A percentile compares a stretch with the other conserved stretches of the same genome.
These are phyloP conservation scores for Salix caprea DNA, from an alignment of 345 rosid genomes.

Conservation along the genomic window DNA sequence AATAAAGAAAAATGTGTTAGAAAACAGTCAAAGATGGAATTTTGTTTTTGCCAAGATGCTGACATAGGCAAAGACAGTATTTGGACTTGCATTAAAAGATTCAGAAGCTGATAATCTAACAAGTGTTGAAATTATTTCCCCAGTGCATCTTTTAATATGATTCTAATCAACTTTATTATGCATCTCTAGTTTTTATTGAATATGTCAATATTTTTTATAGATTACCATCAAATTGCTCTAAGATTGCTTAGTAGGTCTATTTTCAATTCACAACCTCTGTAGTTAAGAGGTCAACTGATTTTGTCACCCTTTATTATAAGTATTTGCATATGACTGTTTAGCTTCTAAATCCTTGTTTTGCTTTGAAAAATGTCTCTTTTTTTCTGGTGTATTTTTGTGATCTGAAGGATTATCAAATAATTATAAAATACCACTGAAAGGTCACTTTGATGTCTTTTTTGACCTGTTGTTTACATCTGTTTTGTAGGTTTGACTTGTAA, in stretches of 20 bases:
- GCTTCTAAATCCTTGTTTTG: background rate
- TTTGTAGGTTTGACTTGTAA: background rate
- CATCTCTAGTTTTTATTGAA: no score
- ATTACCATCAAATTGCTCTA: no score
- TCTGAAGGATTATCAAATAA: no score
- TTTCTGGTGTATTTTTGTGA: background rate
- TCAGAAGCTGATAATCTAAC: no score
- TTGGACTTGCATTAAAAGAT: no score
- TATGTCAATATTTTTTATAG: no score
- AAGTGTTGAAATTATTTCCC: no score
- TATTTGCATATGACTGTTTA: background rate
- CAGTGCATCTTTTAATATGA: no score
- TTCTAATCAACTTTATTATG: no score
- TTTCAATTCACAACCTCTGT: no score
- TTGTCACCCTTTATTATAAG: background rate
- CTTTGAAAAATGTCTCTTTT: background rate
- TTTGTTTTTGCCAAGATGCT: background rate
- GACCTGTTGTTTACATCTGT: background rate
- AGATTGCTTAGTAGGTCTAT: no score
- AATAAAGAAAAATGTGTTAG: background rate
- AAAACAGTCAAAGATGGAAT: background rate
- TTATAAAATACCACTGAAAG: background rate
- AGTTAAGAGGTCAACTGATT: background rate
- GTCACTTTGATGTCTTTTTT: background rate
- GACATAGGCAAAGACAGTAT: no score